These are phyloP conservation scores for Trypanosoma mega DNA, from an alignment of 208 protist species.

Conservation along the genomic window DNA sequence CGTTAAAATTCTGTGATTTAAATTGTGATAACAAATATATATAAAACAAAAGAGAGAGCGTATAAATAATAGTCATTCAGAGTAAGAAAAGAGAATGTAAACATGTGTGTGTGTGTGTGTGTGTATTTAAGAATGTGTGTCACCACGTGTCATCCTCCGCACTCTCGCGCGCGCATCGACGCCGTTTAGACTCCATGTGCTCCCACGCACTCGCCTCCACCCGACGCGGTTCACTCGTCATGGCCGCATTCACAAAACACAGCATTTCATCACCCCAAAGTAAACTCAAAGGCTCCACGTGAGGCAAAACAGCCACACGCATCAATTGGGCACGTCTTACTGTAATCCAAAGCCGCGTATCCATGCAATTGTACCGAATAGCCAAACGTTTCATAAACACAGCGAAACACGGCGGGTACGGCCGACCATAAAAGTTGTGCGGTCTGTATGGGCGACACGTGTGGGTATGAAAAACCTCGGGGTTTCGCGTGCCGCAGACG, in stretches of 20 bases:
- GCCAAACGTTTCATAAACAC: slow-evolving; percentile 59
- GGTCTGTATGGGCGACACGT: slow-evolving; percentile 66
- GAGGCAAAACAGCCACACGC: slow-evolving; percentile 4
- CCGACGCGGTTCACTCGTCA: slow-evolving; percentile 20
- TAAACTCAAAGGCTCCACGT: slow-evolving; percentile 25
- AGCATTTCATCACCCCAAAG: slow-evolving; percentile 13
- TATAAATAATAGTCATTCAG: no score
- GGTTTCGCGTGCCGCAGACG: slow-evolving; percentile 34
- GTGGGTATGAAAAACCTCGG: slow-evolving; percentile 27
- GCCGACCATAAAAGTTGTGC: slow-evolving; percentile 41
- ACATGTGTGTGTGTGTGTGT: no score
- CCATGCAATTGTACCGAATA: slow-evolving; percentile 46
- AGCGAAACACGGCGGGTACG: slow-evolving; percentile 43
- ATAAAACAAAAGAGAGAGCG: no score
- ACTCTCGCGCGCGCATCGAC: no score
- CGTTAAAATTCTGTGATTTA: no score
- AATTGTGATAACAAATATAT: no score
- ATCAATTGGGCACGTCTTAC: slow-evolving; percentile 11
- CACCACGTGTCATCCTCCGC: no score
- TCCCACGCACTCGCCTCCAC: neutral
- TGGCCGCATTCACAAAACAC: slow-evolving; percentile 43
- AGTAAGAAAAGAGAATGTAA: no score
- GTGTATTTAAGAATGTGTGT: no score
- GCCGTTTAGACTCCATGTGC: neutral
- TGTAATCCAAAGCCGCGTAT: slow-evolving; percentile 56